Conservation (phyloP, 192 early-diverging fungal species). For the Linderina pennispora region DNA sequence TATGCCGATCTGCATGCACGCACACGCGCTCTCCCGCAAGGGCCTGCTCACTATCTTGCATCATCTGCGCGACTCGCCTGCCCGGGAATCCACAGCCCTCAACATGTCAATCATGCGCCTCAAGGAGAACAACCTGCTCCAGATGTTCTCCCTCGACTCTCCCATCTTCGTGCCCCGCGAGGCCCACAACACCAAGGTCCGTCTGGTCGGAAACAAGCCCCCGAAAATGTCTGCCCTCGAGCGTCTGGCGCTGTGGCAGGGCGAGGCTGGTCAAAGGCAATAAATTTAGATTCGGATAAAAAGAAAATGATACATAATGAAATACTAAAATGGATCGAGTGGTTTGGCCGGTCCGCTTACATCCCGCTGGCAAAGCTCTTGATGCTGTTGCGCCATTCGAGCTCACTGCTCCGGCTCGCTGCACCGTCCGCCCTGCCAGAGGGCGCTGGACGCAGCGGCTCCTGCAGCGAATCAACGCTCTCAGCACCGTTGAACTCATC, state of each 20-base stretch:
- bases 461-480: background rate
- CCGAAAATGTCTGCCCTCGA: constrained; percentile 16
- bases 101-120: constrained; percentile 28
- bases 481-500: background rate
- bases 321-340: background rate
- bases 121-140: constrained; percentile 18
- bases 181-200: background rate
- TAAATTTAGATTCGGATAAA: no score
- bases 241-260: constrained; percentile 16
- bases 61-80: constrained; percentile 7
- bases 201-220: constrained; percentile 9
- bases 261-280: no score
- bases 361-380: no score
- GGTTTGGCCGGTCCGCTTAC: no score
- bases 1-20: constrained; percentile 32
- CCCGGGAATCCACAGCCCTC: constrained; percentile 13
- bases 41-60: constrained; percentile 6
- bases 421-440: no score
- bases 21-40: constrained; percentile 22
- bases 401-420: no score
- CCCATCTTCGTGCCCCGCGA: no score
- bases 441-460: no score
- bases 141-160: constrained; percentile 27
- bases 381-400: no score
- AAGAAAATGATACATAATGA: background rate